Percentiles rank a stretch among this genome's conserved stretches.
These are phyloP conservation scores for Xerocomus brunneocitrinus DNA, from an alignment of 768 basidiomycete species.

Conservation along the genomic window DNA sequence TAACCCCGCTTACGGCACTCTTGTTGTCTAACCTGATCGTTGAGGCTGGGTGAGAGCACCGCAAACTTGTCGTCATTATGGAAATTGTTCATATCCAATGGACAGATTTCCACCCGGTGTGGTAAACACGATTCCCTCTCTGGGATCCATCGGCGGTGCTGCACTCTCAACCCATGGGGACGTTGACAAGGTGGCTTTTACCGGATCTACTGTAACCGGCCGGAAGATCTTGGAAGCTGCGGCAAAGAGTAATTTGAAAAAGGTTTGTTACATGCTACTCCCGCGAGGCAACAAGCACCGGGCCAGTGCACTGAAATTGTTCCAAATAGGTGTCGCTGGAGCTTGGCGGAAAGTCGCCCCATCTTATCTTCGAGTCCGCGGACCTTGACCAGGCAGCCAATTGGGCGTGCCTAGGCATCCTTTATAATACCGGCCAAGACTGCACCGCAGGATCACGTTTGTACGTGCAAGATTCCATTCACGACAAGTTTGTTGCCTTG, in stretches of 20 bases:
- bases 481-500: constrained; percentile 75
- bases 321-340: constrained; percentile 73
- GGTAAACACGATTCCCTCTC: constrained; percentile 81
- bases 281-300: constrained; percentile 20
- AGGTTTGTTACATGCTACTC: constrained; percentile 44
- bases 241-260: constrained; percentile 91
- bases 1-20: constrained; percentile 80
- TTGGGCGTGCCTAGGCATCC: constrained; percentile 83
- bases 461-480: constrained; percentile 82
- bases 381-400: constrained; percentile 81
- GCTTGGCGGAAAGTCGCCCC: constrained; percentile 89
- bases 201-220: constrained; percentile 87
- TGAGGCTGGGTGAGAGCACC: constrained; percentile 67
- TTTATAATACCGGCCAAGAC: constrained; percentile 89
- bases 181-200: constrained; percentile 95
- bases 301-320: constrained; percentile 9
- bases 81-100: constrained; percentile 10
- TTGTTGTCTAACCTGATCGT: constrained; percentile 75
- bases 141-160: constrained; percentile 78
- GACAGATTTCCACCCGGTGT: constrained; percentile 88
- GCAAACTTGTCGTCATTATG: constrained; percentile 2
- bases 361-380: constrained; percentile 86
- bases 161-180: constrained; percentile 78
- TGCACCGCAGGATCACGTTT: constrained; percentile 90
- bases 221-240: constrained; percentile 89